phyloP scores from a whole-genome alignment of 176 grass and related monocot species.

The Cenchrus fungigraminus region DNA sequence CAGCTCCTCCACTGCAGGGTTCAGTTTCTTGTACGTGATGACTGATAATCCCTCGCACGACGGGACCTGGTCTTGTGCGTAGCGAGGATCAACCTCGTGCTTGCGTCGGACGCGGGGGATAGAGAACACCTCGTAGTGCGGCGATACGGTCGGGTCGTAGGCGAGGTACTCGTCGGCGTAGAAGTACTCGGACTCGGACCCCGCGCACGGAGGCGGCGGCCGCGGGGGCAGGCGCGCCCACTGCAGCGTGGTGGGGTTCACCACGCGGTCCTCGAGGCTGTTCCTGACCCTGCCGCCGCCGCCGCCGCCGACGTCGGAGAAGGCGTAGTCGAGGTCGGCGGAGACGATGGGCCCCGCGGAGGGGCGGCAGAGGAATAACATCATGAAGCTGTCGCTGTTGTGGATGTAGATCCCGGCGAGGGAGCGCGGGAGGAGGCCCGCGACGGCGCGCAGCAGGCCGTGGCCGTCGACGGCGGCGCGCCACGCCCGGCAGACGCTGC shows the following conservation, averaged over 20 bases:
- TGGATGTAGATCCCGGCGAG: background rate
- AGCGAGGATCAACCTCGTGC: background rate
- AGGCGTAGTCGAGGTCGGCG: background rate
- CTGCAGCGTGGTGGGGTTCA: background rate
- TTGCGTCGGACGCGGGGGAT: background rate
- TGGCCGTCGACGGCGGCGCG: background rate
- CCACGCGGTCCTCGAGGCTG: background rate
- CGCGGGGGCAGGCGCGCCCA: background rate
- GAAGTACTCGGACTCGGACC: background rate
- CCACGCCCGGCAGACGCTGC: background rate
- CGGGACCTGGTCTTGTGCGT: too few relatives aligned
- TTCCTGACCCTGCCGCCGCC: rapidly evolving
- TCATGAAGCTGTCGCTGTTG: background rate
- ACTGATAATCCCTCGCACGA: background rate
- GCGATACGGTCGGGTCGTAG: background rate
- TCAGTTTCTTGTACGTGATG: background rate
- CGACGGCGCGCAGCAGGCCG: background rate
- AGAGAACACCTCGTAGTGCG: background rate
- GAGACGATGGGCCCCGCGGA: background rate
- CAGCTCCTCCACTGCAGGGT: background rate
- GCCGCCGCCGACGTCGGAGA: background rate
- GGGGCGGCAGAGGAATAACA: background rate
- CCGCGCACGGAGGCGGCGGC: background rate
- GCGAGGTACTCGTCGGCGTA: background rate
- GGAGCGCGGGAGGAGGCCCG: background rate